A percentile compares a stretch with the other conserved stretches of the same genome.
Conservation (phyloP, 2,329 filamentous ascomycete species). For the Apiospora saccharicola region DNA sequence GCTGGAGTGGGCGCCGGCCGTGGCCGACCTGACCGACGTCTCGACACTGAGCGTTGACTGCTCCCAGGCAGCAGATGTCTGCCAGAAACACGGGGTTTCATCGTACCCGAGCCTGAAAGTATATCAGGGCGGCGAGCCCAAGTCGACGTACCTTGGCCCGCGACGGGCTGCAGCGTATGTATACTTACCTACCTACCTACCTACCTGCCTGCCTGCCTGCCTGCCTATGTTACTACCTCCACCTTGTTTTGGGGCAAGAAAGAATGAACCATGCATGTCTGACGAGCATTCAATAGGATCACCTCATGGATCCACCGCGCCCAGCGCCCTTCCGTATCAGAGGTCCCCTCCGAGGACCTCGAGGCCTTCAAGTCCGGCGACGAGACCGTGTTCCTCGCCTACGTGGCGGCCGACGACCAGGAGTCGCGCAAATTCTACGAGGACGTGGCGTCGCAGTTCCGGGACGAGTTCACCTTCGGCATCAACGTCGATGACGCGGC, state of each 20-base stretch:
- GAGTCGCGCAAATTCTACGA: slow-evolving; percentile 33
- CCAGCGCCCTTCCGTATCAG: slow-evolving; percentile 37
- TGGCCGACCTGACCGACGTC: slow-evolving; percentile 26
- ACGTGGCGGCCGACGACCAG: slow-evolving; percentile 35
- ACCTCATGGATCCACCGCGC: slow-evolving; percentile 36
- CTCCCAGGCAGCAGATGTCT: slow-evolving; percentile 25
- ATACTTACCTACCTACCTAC: not conserved
- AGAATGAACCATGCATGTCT: not conserved
- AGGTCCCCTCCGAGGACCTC: slow-evolving; percentile 33
- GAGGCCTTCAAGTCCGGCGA: slow-evolving; percentile 40
- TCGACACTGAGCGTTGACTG: slow-evolving; percentile 36
- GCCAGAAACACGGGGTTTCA: slow-evolving; percentile 29
- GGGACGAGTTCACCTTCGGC: slow-evolving; percentile 47
- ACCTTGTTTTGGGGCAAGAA: too few species aligned
- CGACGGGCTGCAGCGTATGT: slow-evolving; percentile 36
- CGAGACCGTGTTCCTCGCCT: slow-evolving; percentile 44
- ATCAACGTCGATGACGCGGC: slow-evolving; percentile 32
- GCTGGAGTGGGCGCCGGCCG: slow-evolving; percentile 32
- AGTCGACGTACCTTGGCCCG: slow-evolving; percentile 34
- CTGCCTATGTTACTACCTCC: too few species aligned
- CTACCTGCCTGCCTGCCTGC: too few species aligned
- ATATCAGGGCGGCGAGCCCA: slow-evolving; percentile 27
- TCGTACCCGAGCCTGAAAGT: slow-evolving; percentile 31
- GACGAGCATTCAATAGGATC: slow-evolving; percentile 28
- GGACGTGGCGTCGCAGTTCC: slow-evolving; percentile 38